Evolutionary conservation across 257 asterid genomes (phyloP), one percentile per base, ranked within the genome.

Genomic region (Agastache rugosa): DNA sequence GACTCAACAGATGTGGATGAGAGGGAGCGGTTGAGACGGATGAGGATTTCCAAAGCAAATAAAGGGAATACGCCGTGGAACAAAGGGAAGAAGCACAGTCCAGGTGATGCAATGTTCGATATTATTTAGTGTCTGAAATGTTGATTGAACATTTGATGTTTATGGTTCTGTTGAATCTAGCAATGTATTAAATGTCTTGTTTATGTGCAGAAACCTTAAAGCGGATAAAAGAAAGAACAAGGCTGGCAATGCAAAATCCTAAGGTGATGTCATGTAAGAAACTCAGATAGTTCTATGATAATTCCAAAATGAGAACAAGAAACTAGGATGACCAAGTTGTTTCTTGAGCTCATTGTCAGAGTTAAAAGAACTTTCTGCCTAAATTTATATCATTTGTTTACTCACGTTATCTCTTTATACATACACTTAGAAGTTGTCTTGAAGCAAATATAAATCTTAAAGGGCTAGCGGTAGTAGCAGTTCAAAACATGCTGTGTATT

Each of bases 171-270:
- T 39, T 50, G 23, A 25, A 37, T 39, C 14, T 1, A 15, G 29
- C 70, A 39, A 35, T 79, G 73, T 77, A 69, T 64, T 51, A 20
- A 76, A 67, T 71, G 64, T 63, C 68, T 62, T 25, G 54, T 45
- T 60, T 50, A 20, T 71, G 39, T 86, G 86, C 96, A 95, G 99
- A 90, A 82, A 95, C 99, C 51, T 61, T 90, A 51, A 87, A 76
- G 87, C 79, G 80, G 88, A 95, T 95, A 67, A 86, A 77, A 85
- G 98, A 92, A 83, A 87, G 89, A 82, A 92, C 99, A 39, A 85
- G 84, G 81, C 86, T 92, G 79, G 99, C 99, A 47, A 94, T 94
- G 99, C 96, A 89, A 90, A 89, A 92, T 80, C 99, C 99, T 87
- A 92, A 94, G 97, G 99, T 92, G 99, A 94, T 84, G 96, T 89